Evolutionary conservation across 257 asterid genomes (phyloP).

Genomic region (Anisodus tanguticus): DNA sequence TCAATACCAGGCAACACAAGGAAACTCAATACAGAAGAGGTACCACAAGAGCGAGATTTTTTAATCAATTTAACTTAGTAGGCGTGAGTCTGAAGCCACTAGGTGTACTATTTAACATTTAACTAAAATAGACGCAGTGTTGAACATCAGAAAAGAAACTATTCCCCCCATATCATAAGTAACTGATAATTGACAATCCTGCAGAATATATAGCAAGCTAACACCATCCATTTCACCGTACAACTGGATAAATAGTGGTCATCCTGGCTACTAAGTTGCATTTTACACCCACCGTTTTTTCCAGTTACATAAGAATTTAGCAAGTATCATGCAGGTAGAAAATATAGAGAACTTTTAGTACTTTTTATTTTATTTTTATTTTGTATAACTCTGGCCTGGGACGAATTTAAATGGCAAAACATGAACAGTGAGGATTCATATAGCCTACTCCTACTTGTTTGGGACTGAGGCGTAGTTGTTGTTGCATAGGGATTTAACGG

Average conservation of each 20-base stretch:
- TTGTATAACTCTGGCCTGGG: not conserved
- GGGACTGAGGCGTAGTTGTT: not conserved
- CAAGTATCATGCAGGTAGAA: not conserved
- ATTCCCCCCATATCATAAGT: constrained; percentile 3
- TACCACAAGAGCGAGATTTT: not conserved
- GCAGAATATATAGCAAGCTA: not conserved
- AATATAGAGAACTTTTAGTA: not conserved
- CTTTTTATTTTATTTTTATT: not conserved
- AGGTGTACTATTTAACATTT: not conserved
- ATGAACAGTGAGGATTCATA: not conserved
- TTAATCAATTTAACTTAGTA: constrained; percentile 18
- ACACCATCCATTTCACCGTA: not conserved
- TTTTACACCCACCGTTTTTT: constrained; percentile 1
- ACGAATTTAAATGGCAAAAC: not conserved
- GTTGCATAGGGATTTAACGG: constrained; percentile 3
- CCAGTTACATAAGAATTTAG: not conserved
- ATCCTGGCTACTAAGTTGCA: not conserved
- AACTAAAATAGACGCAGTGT: not conserved
- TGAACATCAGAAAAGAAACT: constrained; percentile 22
- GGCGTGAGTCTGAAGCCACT: constrained; percentile 22
- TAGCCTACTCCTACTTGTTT: not conserved
- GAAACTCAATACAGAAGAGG: constrained; percentile 20
- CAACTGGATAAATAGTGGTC: constrained; percentile 14
- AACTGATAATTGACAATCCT: constrained; percentile 15
- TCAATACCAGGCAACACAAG: not conserved